Evolutionary conservation across 345 rosid species (phyloP).

Genomic region (Lumnitzera littorea): DNA sequence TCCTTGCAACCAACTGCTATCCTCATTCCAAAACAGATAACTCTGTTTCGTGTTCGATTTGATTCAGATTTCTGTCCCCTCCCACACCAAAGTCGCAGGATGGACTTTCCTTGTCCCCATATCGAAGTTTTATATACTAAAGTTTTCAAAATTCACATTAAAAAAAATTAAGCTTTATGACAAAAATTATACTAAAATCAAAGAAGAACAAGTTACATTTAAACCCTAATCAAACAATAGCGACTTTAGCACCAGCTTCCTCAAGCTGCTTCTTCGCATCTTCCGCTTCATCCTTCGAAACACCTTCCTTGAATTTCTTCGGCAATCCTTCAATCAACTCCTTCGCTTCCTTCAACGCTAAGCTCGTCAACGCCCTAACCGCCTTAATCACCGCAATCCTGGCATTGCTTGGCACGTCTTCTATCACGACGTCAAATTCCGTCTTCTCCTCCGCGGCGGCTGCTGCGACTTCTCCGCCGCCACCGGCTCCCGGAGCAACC

Average conservation of each 20-base stretch:
- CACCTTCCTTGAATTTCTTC: conserved; percentile 76
- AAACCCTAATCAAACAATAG: conserved; percentile 30
- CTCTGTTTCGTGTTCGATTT: no score
- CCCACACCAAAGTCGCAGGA: no score
- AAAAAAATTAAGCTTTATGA: no score
- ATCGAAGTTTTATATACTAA: no score
- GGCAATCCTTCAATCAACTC: conserved; percentile 86
- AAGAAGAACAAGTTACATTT: not conserved
- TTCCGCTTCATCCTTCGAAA: conserved; percentile 75
- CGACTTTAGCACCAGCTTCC: conserved; percentile 74
- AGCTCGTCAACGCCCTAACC: conserved; percentile 66
- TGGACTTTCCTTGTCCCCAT: no score
- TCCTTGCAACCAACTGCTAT: no score
- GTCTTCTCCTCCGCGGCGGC: conserved; percentile 61
- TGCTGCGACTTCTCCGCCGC: conserved; percentile 7
- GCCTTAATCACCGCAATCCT: conserved; percentile 87
- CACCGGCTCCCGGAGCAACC: conserved; percentile 24
- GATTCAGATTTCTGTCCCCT: no score
- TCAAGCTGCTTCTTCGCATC: conserved; percentile 84
- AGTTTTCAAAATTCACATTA: no score
- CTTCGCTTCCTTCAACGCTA: conserved; percentile 88
- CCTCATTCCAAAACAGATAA: no score
- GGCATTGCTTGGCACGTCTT: conserved; percentile 60
- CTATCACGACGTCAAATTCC: conserved; percentile 74
- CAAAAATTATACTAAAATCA: not conserved